Percentiles rank a stretch among this genome's conserved stretches.
Conservation (phyloP, 1,284 basidiomycete genomes). For the Tilletia walkeri region DNA sequence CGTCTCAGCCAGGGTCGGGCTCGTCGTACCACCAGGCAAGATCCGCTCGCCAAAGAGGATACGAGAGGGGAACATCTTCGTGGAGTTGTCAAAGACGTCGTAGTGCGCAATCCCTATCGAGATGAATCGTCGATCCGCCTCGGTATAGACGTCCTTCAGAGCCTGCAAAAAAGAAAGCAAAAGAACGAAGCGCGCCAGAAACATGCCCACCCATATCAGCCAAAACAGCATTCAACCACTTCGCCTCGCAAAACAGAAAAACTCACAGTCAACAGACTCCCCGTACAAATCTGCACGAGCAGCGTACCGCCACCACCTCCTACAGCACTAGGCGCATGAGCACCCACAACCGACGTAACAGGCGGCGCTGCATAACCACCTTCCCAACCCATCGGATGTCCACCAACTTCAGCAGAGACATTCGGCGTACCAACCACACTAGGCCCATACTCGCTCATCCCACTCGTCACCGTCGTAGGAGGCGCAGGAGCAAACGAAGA, state of each 20-base stretch:
- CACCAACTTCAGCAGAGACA: too few relatives aligned
- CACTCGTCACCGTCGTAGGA: too few relatives aligned
- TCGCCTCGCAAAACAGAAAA: too few relatives aligned
- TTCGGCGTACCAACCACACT: conserved; percentile 21
- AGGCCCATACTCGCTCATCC: not conserved
- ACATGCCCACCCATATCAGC: too few relatives aligned
- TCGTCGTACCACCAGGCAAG: conserved; percentile 17
- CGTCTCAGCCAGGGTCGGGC: not conserved
- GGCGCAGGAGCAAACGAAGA: not conserved
- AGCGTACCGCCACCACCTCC: conserved; percentile 20
- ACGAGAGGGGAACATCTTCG: conserved; percentile 41
- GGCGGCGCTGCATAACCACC: too few relatives aligned
- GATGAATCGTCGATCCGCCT: conserved; percentile 39
- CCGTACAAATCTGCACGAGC: conserved; percentile 26
- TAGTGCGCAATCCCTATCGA: conserved; percentile 43
- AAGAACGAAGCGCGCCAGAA: too few relatives aligned
- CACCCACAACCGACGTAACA: too few relatives aligned
- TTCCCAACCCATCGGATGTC: too few relatives aligned
- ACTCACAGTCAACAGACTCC: conserved; percentile 32
- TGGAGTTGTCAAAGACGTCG: conserved; percentile 38
- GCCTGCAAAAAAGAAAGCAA: not conserved
- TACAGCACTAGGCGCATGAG: too few relatives aligned
- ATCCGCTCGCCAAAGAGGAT: conserved; percentile 34
- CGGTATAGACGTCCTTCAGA: conserved; percentile 34
- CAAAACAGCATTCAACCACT: too few relatives aligned